These are phyloP conservation scores for Tubosaeta brunneosetosa DNA, from an alignment of 768 basidiomycete species.

Conservation along the genomic window DNA sequence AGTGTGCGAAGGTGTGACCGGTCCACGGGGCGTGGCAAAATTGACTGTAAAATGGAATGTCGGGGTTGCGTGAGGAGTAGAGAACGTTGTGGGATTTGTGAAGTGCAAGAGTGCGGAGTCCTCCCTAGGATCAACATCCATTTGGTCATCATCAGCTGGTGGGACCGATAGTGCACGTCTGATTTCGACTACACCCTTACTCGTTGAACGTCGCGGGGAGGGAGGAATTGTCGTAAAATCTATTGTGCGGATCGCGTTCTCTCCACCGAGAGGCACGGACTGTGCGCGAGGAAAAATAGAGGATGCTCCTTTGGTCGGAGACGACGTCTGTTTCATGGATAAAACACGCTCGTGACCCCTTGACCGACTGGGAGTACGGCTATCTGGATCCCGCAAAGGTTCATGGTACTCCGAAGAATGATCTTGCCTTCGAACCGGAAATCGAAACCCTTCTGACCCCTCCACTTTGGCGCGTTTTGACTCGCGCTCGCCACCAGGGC, in stretches of 20 bases:
- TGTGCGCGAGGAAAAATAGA: constrained; percentile 22
- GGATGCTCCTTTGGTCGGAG: constrained; percentile 9
- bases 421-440: constrained; percentile 9
- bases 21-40: constrained; percentile 23
- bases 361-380: background rate
- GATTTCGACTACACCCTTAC: constrained; percentile 17
- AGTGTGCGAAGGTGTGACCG: constrained; percentile 1
- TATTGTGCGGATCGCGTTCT: constrained; percentile 9
- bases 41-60: constrained; percentile 24
- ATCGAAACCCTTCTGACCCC: constrained; percentile 14
- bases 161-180: constrained; percentile 24
- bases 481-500: constrained; percentile 13
- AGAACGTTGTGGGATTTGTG: constrained; percentile 12
- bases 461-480: constrained; percentile 28
- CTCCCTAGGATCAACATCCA: constrained; percentile 23
- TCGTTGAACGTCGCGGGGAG: constrained; percentile 27
- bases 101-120: constrained; percentile 19
- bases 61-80: constrained; percentile 7
- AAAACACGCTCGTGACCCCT: constrained; percentile 14
- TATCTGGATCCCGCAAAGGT: constrained; percentile 19
- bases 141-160: constrained; percentile 16
- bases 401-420: constrained; percentile 14
- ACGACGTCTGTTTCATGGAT: constrained; percentile 20
- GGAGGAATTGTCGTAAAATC: constrained; percentile 22
- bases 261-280: constrained; percentile 26